phyloP scores from a whole-genome alignment of 108 stramenopile species.

The Nannochloropsis oceanica region DNA sequence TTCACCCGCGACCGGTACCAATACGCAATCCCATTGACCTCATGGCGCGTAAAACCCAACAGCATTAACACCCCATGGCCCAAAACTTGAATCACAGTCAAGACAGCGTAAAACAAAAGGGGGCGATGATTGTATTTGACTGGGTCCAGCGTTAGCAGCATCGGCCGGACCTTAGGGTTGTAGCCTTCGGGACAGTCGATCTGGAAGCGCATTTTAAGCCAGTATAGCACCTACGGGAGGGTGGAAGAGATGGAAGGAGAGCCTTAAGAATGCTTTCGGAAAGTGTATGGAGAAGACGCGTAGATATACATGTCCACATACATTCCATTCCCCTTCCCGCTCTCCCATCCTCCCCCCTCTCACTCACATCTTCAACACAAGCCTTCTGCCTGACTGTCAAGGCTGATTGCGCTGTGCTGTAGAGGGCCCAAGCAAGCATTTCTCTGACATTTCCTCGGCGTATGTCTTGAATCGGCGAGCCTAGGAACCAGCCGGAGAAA shows the following conservation, averaged over 20 bases:
- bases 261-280: not conserved
- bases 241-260: not conserved
- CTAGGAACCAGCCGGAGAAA: not conserved
- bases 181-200: not conserved
- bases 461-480: not conserved
- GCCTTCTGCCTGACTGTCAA: not conserved
- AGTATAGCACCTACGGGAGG: not conserved
- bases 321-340: not conserved
- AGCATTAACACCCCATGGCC: not conserved
- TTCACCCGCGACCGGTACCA: not conserved
- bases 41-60: not conserved
- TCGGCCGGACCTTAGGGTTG: constrained; percentile 2
- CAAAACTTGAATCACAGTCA: not conserved
- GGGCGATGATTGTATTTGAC: constrained; percentile 10
- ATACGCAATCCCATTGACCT: constrained; percentile 1
- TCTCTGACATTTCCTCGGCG: not conserved
- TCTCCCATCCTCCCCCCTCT: not conserved
- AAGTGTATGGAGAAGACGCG: not conserved
- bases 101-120: not conserved
- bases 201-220: not conserved
- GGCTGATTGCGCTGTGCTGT: not conserved
- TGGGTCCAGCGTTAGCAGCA: not conserved
- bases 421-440: not conserved
- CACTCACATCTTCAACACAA: not conserved
- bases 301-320: not conserved